A percentile compares a stretch with the other conserved stretches of the same genome.
phyloP scores from a whole-genome alignment of 1,139 yeast genomes.

The Candida sp. region DNA sequence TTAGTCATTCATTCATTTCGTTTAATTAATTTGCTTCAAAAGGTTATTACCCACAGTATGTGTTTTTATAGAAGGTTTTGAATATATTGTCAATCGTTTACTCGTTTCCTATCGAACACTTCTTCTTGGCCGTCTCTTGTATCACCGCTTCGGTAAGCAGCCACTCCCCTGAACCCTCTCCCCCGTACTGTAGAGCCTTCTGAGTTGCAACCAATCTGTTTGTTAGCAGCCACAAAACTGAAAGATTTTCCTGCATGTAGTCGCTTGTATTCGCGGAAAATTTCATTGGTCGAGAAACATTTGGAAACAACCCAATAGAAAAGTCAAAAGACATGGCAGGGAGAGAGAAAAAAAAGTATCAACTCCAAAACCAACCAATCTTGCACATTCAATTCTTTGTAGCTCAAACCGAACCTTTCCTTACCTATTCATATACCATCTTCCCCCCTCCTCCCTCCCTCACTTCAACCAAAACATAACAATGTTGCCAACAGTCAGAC shows the following conservation, averaged over 20 bases:
- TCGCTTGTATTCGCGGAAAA: conserved; percentile 2
- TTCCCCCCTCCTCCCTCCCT: not conserved
- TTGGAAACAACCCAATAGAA: not conserved
- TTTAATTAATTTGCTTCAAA: not conserved
- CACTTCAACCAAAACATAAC: not conserved
- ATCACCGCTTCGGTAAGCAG: too few species aligned
- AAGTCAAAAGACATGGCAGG: not conserved
- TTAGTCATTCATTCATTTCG: not conserved
- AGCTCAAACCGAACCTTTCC: not conserved
- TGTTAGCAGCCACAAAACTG: not conserved
- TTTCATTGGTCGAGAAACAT: conserved; percentile 7
- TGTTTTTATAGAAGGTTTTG: not conserved
- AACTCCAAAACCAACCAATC: not conserved
- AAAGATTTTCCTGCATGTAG: not conserved
- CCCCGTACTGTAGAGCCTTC: too few species aligned
- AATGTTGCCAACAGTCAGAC: conserved; percentile 14
- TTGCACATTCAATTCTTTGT: not conserved
- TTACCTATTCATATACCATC: not conserved
- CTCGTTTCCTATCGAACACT: not conserved
- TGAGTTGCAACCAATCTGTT: not conserved
- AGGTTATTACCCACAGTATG: not conserved
- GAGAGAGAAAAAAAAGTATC: not conserved
- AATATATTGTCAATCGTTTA: not conserved
- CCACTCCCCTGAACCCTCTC: too few species aligned
- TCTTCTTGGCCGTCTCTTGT: too few species aligned